Evolutionary conservation across 768 basidiomycete species (phyloP).

Genomic region (Russula foetens): DNA sequence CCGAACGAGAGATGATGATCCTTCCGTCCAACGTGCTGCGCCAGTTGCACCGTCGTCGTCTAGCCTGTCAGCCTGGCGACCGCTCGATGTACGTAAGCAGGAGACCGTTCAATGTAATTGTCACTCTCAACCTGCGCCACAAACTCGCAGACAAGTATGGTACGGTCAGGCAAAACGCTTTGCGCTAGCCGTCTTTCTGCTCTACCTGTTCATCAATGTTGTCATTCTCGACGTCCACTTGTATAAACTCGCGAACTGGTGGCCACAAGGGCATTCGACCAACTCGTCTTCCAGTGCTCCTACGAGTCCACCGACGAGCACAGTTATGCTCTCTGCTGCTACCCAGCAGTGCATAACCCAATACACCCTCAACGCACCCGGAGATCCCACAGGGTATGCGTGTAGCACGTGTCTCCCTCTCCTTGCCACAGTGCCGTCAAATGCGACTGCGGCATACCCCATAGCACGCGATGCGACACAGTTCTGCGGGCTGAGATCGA

Average conservation of each 20-base stretch:
- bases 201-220: constrained; percentile 36
- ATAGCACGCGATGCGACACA: constrained; percentile 34
- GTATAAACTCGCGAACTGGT: constrained; percentile 19
- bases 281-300: constrained; percentile 16
- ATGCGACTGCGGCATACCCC: constrained; percentile 24
- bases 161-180: constrained; percentile 28
- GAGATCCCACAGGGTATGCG: constrained; percentile 36
- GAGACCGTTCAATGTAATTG: constrained; percentile 18
- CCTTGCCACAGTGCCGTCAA: constrained; percentile 31
- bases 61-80: constrained; percentile 29
- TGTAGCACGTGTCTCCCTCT: constrained; percentile 38
- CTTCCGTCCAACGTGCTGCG: constrained; percentile 23
- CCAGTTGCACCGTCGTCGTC: constrained; percentile 22
- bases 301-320: constrained; percentile 21
- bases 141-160: constrained; percentile 22
- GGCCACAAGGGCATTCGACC: not conserved
- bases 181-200: constrained; percentile 33
- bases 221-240: constrained; percentile 33
- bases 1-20: constrained; percentile 13
- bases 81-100: constrained; percentile 34
- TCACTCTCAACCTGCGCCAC: constrained; percentile 19
- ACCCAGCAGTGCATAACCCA: constrained; percentile 39
- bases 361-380: constrained; percentile 38
- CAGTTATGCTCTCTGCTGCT: constrained; percentile 30
- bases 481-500: constrained; percentile 39